Percentiles rank a stretch among this genome's conserved stretches.
phyloP scores from a whole-genome alignment of 139 green algal genomes.

The Volvox africanus region DNA sequence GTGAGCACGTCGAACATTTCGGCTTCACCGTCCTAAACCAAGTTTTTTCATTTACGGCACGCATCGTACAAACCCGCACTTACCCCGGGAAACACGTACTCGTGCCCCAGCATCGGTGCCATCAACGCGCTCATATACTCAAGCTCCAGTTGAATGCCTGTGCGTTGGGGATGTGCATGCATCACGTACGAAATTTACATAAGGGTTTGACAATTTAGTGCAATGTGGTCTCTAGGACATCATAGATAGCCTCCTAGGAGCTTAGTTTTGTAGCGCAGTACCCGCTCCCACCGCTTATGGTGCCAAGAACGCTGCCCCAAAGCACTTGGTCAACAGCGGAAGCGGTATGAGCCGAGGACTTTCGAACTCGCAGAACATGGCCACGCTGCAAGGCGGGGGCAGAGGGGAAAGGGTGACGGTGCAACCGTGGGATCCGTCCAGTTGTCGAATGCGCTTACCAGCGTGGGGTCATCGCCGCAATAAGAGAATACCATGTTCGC shows the following conservation, averaged over 20 bases:
- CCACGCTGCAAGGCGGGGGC: background rate
- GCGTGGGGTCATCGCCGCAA: background rate
- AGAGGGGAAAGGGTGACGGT: background rate
- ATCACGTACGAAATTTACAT: background rate
- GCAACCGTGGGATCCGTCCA: background rate
- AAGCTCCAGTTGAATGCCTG: slow-evolving; percentile 37
- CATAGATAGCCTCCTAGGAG: no score
- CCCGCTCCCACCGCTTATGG: background rate
- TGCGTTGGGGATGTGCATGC: background rate
- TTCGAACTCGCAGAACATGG: slow-evolving; percentile 35
- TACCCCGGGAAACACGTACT: slow-evolving; percentile 44
- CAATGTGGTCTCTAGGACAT: no score
- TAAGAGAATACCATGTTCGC: slow-evolving; percentile 42
- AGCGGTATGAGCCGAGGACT: background rate
- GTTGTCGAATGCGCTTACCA: background rate
- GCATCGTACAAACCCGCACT: background rate
- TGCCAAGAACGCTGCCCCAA: background rate
- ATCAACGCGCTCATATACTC: slow-evolving; percentile 32
- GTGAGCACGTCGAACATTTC: no score
- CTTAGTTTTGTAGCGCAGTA: no score
- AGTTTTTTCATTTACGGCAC: no score
- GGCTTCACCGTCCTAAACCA: no score
- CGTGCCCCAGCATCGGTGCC: slow-evolving; percentile 12
- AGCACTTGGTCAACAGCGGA: background rate
- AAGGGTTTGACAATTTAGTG: no score